Conservation (phyloP, 192 early-diverging fungal genomes). For the Thoreauomyces humboldtii region DNA sequence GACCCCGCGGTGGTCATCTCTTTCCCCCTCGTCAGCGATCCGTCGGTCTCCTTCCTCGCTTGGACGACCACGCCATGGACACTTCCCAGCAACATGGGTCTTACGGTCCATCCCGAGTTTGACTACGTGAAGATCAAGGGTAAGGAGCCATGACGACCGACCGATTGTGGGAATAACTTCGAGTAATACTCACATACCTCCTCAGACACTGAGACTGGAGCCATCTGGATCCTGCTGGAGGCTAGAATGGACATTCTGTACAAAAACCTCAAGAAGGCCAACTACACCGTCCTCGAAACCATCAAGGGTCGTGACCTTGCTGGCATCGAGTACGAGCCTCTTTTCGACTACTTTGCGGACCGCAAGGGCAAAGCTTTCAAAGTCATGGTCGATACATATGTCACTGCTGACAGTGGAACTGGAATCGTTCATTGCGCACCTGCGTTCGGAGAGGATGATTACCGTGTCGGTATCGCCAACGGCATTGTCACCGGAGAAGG, state of each 20-base stretch:
- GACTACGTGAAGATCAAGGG: conserved; percentile 93
- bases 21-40: conserved; percentile 86
- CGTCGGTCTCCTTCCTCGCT: conserved; percentile 76
- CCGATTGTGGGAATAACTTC: no score
- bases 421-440: conserved; percentile 98
- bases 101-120: conserved; percentile 89
- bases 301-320: conserved; percentile 76
- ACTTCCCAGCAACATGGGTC: conserved; percentile 89
- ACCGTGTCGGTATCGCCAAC: conserved; percentile 83
- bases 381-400: conserved; percentile 87
- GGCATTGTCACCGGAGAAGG: conserved; percentile 80
- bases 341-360: conserved; percentile 79
- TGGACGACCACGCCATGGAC: conserved; percentile 99
- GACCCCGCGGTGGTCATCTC: conserved; percentile 94
- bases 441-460: conserved; percentile 99
- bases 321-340: conserved; percentile 85
- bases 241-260: conserved; percentile 82
- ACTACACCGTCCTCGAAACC: conserved; percentile 78
- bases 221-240: conserved; percentile 82
- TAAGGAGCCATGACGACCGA: neutral
- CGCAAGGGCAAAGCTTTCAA: conserved; percentile 74
- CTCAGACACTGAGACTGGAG: conserved; percentile 76
- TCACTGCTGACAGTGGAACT: conserved; percentile 90
- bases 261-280: conserved; percentile 94
- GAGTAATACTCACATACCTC: neutral